Percentiles rank a stretch among this genome's conserved stretches.
phyloP scores from a whole-genome alignment of 2,329 filamentous ascomycete species.

The Fusarium sp. region DNA sequence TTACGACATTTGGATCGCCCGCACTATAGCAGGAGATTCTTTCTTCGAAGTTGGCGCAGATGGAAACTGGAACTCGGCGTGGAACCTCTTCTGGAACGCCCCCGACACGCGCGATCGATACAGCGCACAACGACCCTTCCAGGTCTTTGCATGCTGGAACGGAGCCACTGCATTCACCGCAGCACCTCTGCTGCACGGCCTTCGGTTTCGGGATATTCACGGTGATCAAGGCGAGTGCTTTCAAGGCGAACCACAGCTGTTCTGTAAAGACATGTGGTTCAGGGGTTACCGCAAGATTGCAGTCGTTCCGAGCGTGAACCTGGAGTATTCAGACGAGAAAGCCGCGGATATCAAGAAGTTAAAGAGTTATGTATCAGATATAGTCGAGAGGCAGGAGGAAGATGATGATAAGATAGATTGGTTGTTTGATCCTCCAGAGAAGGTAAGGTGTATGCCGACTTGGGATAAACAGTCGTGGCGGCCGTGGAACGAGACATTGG shows the following conservation, averaged over 20 bases:
- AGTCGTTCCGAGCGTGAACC: slow-evolving; percentile 68
- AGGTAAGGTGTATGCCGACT: slow-evolving; percentile 64
- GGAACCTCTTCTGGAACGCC: slow-evolving; percentile 67
- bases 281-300: slow-evolving; percentile 66
- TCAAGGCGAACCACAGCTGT: slow-evolving; percentile 68
- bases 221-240: slow-evolving; percentile 61
- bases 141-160: slow-evolving; percentile 75
- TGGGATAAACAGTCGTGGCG: slow-evolving; percentile 60
- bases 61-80: slow-evolving; percentile 64
- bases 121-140: slow-evolving; percentile 62
- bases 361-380: slow-evolving; percentile 64
- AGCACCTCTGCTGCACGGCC: slow-evolving; percentile 60
- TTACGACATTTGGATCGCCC: slow-evolving; percentile 71
- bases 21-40: slow-evolving; percentile 65
- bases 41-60: slow-evolving; percentile 69
- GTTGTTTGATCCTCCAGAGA: slow-evolving; percentile 59
- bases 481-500: slow-evolving; percentile 53
- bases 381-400: slow-evolving; percentile 49
- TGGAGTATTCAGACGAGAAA: slow-evolving; percentile 66
- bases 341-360: slow-evolving; percentile 62
- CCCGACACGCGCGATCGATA: slow-evolving; percentile 54
- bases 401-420: slow-evolving; percentile 58
- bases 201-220: slow-evolving; percentile 61
- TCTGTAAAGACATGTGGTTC: slow-evolving; percentile 71
- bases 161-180: slow-evolving; percentile 66